phyloP scores from a whole-genome alignment of 2,329 filamentous ascomycete genomes.

The Decorospora gaudefroyi region DNA sequence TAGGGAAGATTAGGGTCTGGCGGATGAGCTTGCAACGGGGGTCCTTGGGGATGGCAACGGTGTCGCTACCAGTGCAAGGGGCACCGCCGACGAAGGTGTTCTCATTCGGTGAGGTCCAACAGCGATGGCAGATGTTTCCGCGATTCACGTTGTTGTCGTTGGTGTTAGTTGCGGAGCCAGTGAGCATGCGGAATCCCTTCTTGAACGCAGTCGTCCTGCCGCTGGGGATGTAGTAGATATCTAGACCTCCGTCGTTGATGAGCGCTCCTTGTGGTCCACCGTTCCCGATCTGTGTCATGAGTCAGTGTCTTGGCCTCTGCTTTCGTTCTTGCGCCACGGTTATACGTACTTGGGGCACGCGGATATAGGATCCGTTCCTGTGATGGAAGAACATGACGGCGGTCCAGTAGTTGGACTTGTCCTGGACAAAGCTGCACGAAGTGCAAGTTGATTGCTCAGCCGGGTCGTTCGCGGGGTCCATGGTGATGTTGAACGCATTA shows the following conservation, averaged over 20 bases:
- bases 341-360: constrained; percentile 31
- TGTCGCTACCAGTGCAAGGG: constrained; percentile 57
- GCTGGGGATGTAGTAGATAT: constrained; percentile 44
- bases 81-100: constrained; percentile 56
- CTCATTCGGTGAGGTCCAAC: constrained; percentile 53
- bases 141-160: constrained; percentile 36
- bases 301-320: background rate
- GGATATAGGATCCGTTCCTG: constrained; percentile 41
- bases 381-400: constrained; percentile 47
- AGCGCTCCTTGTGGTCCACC: constrained; percentile 43
- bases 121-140: constrained; percentile 42
- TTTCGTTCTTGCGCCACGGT: background rate
- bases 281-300: constrained; percentile 29
- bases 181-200: constrained; percentile 45
- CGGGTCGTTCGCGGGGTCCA: constrained; percentile 37
- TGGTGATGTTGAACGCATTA: constrained; percentile 42
- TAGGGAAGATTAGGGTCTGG: constrained; percentile 58
- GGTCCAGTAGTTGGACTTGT: constrained; percentile 46
- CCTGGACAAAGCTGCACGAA: constrained; percentile 40
- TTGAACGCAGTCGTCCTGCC: constrained; percentile 44
- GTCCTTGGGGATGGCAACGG: constrained; percentile 55
- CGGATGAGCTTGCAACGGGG: constrained; percentile 59
- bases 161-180: constrained; percentile 39
- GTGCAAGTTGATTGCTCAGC: constrained; percentile 39
- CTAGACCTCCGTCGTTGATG: constrained; percentile 44